Percentiles rank a stretch among this genome's conserved stretches.
phyloP scores from a whole-genome alignment of 208 protist species.

The Trichomonas vaginalis region DNA sequence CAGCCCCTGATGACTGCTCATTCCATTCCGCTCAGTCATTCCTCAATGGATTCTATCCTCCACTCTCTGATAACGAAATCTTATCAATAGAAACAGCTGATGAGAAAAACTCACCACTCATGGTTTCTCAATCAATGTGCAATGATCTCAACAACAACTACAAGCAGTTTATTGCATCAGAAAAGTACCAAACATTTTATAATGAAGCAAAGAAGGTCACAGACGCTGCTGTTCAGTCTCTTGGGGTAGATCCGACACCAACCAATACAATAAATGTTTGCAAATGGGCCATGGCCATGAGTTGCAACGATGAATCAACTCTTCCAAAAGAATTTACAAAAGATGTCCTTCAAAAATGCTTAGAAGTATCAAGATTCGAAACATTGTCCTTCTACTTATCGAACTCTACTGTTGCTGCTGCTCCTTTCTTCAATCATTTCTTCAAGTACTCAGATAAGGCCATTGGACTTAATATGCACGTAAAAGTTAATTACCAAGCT shows the following conservation, averaged over 20 bases:
- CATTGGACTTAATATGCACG: not conserved
- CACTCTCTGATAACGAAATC: not conserved
- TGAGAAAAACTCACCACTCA: not conserved
- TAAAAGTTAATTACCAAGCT: not conserved
- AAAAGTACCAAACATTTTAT: not conserved
- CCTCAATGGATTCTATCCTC: not conserved
- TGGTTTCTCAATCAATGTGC: not conserved
- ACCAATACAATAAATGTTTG: not conserved
- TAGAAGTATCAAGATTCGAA: not conserved
- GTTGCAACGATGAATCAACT: not conserved
- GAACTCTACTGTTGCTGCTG: not conserved
- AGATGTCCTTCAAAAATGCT: not conserved
- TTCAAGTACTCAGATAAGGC: not conserved
- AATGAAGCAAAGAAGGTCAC: not conserved
- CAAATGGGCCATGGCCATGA: not conserved
- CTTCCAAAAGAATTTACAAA: not conserved
- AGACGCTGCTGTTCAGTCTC: not conserved
- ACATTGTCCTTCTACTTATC: not conserved
- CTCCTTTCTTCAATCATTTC: not conserved
- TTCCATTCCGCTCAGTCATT: not conserved
- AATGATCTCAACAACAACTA: not conserved
- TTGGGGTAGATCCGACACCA: too few species aligned
- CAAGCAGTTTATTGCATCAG: not conserved
- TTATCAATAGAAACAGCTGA: not conserved
- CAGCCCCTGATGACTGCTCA: not conserved